These are phyloP conservation scores for Castanea mollissima DNA, from an alignment of 306 rosid genomes.

Conservation along the genomic window DNA sequence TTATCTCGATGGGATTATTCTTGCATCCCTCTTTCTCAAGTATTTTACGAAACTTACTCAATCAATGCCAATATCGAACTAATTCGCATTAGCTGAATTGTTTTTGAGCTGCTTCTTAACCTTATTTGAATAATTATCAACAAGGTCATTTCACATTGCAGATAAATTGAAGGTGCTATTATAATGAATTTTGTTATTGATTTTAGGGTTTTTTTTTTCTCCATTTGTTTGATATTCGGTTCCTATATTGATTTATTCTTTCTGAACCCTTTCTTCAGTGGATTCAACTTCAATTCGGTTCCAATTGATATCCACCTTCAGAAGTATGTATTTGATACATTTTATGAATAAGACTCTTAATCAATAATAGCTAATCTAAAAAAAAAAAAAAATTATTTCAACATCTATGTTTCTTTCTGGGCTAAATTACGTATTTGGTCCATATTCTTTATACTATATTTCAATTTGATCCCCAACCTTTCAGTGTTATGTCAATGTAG, in stretches of 20 bases:
- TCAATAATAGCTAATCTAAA: neutral
- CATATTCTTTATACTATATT: no score
- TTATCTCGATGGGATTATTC: slow-evolving; percentile 71
- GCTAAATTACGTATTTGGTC: no score
- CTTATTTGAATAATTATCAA: neutral
- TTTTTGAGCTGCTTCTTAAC: neutral
- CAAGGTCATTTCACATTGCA: neutral
- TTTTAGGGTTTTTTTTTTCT: neutral
- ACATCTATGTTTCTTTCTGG: no score
- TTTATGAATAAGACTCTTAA: neutral
- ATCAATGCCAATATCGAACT: neutral
- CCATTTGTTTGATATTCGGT: no score
- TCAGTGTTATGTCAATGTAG: no score
- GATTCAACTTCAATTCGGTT: slow-evolving; percentile 66
- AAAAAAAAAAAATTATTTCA: no score
- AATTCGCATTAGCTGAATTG: neutral
- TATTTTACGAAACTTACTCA: neutral
- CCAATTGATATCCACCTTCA: slow-evolving; percentile 47
- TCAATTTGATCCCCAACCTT: no score
- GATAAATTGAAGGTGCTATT: neutral
- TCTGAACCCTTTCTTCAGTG: slow-evolving; percentile 42
- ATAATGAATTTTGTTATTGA: slow-evolving; percentile 4
- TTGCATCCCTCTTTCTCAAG: slow-evolving; percentile 8
- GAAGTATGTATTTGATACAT: slow-evolving; percentile 52
- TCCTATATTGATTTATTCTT: neutral